Base-by-base conservation (phyloP, 441 rosid genomes). In the Omphalea diandra region DNA sequence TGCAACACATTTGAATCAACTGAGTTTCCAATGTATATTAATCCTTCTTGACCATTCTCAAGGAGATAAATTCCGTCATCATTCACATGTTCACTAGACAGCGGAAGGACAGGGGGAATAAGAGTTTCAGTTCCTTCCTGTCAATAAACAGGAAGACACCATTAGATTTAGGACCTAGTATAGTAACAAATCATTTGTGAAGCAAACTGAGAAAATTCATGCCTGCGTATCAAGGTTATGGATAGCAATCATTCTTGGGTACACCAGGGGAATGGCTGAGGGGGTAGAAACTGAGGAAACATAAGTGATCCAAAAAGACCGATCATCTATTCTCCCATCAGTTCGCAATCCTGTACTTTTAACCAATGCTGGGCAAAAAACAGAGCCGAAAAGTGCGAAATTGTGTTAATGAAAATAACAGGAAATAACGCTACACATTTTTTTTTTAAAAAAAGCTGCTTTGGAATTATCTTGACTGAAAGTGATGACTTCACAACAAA, bases 31-130 rank as follows among this genome's bases (percentile, higher is more conserved):
- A 90, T 69, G 79, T 90, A 93, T 69, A 93, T 80, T 70, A 90
- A 77, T 76, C 88, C 91, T 81, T 93, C 97, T 44, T 84, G 90
- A 59, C 99, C 99, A 66, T 93, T 93, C 81, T 96, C 99, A 73
- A 96, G 98, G 82, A 96, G 89, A 86, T 93, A 96, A 38, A 93
- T 85, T 79, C 98, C 99, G 46, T 84, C 94, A 57, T 94, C 93
- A 52, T 81, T 88, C 67, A 96, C 76, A 32, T 90, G 86, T 71
- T 93, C 98, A 68, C 98, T 96, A 62, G 96, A 81, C 73, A 96
- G 97, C 44, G 98, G 98, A 76, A 96, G 82, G 66, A 83, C 67
- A 57, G 86, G 52, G 64, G 98, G 97, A 74, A 91, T 75, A 56
- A 79, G 53, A 68, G 87, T 77, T 52, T 79, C 96, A 74, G 81